Evolutionary conservation across 108 stramenopile genomes (phyloP), one percentile per base, ranked within the genome.

Genomic region (Seminavis robusta): DNA sequence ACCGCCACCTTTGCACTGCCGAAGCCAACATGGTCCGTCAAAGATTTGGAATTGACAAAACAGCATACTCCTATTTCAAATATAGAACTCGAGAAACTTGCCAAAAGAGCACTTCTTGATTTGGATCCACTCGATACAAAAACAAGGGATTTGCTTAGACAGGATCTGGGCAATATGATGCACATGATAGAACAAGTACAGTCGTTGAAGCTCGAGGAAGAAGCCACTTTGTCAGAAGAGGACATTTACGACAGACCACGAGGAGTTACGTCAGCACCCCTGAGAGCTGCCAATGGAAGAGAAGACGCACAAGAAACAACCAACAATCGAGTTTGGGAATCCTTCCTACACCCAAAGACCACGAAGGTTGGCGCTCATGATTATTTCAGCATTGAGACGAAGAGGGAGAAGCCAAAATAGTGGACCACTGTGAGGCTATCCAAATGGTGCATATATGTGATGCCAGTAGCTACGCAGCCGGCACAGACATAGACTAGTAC

Each of bases 101-200:
- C 67, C 19, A 33, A 42, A 21, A 24, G 55, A 3, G 52, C 43
- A 13, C 37, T 68, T 20, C 25, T 68, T 37, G 58, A 68, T 37
- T 4, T 53, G 4, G 38, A 52, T 19, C 21, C 17, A 44, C n/a
- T 39, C 13, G 3, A 37, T 37, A 20, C 66, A n/a, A n/a, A 53
- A 36, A 16, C 20, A 49, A 20, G 16, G 28, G 23, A 21, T 3
- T 21, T 21, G 9, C 25, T 58, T 20, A 26, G 49, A 4, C 57
- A 60, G 32, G 67, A 68, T 30, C 36, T 59, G 7, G 52, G 37
- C 39, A 68, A 68, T 33, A 59, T 68, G 51, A 29, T 68, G 49
- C 51, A 68, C 16, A 59, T 68, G 67, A 60, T 68, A 34, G 37
- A 53, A 26, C 58, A 68, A 32, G 50, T 68, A n/a, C n/a, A n/a